Conservation (phyloP, 2,329 filamentous ascomycete genomes). For the Colletotrichum costaricense region DNA sequence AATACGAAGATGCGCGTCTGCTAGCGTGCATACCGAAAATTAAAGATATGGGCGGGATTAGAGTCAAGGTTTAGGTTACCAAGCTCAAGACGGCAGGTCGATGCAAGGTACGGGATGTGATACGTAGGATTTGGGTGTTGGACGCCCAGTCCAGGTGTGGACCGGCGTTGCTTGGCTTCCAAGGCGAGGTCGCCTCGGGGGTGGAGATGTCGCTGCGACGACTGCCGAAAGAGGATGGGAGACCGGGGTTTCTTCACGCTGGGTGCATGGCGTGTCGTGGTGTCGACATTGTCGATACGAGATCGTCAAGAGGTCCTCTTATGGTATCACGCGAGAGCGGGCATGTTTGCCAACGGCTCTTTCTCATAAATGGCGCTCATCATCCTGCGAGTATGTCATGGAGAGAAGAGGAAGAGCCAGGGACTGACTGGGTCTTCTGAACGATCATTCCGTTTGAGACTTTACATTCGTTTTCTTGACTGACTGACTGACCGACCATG, state of each 20-base stretch:
- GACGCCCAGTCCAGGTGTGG: not conserved
- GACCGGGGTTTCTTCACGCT: not conserved
- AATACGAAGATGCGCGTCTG: slow-evolving; percentile 18
- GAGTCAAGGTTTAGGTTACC: not conserved
- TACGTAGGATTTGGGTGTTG: not conserved
- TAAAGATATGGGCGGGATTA: not conserved
- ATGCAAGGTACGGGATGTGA: not conserved
- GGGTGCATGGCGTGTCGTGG: not conserved
- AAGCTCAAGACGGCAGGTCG: slow-evolving; percentile 33
- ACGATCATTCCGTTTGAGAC: not conserved
- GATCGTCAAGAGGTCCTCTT: slow-evolving; percentile 14
- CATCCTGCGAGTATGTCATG: not conserved
- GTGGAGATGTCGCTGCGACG: slow-evolving; percentile 19
- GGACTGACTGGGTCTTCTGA: not conserved
- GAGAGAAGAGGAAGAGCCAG: not conserved
- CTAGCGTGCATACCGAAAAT: slow-evolving; percentile 11
- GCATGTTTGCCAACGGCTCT: not conserved
- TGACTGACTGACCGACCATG: slow-evolving; percentile 2
- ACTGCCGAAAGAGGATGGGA: slow-evolving; percentile 24
- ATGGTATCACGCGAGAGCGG: slow-evolving; percentile 7
- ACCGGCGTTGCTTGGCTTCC: slow-evolving; percentile 13
- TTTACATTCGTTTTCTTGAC: not conserved
- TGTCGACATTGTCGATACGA: slow-evolving; percentile 13
- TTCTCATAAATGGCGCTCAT: slow-evolving; percentile 2
- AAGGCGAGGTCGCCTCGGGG: slow-evolving; percentile 17